Base-by-base conservation (phyloP, 2,329 filamentous ascomycete genomes). In the Fusarium sp. region DNA sequence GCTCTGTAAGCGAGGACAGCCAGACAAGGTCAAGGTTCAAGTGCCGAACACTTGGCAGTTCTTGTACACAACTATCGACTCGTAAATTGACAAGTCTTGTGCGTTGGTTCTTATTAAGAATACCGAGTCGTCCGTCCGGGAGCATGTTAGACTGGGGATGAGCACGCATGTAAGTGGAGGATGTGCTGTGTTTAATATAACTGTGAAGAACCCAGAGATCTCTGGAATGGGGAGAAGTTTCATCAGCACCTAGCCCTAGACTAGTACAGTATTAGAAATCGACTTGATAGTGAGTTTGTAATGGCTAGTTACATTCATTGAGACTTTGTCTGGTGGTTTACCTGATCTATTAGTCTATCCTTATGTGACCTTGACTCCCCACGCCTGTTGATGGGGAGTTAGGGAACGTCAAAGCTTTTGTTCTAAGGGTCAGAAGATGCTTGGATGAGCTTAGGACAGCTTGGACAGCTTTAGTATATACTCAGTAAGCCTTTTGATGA, bases 1-100 rank as follows among this genome's bases (percentile, higher is more conserved):
- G 42, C 30, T 60, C 67, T 75, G 62, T 72, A 74, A 74, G 72
- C 72, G 72, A 74, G 68, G 55, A 47, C 59, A 45, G 38, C n/a
- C 39, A 68, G 28, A 67, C 51, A 38, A 44, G 51, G 47, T 56
- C 44, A 52, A 64, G 65, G 55, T 32, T 41, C 32, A 70, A 58
- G 56, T 70, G 66, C 67, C 59, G 66, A 54, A 64, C 26, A 56
- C 66, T 69, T 69, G 66, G 44, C 64, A 51, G 42, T 58, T 58
- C 39, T 30, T 54, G 44, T 44, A 18, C 34, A n/a, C 42, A 50
- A 36, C 26, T 28, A 51, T 59, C 44, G 36, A 59, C 34, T 55
- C 50, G 36, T 50, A 50, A 39, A 36, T 42, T 30, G 36, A 41
- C 47, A 26, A 42, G 34, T 57, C 39, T 36, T 17, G 26, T 57